A percentile compares a stretch with the other conserved stretches of the same genome.
Evolutionary conservation across 2,329 filamentous ascomycete genomes (phyloP).

Genomic region (Reticulascus tulasneorum): DNA sequence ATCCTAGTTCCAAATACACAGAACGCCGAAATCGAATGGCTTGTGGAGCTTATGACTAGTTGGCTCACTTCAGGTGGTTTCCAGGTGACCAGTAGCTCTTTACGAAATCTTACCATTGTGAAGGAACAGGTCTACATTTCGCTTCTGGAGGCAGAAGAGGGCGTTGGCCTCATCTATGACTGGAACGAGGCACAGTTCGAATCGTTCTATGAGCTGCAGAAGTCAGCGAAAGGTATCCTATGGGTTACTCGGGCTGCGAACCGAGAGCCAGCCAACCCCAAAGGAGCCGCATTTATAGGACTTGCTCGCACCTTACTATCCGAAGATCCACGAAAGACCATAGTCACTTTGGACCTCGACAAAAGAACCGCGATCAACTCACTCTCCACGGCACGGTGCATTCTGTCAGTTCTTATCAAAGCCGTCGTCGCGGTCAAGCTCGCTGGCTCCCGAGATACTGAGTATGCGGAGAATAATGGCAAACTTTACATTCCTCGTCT

Average conservation of each 20-base stretch:
- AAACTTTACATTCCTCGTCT: conserved; percentile 42
- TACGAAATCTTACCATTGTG: conserved; percentile 8
- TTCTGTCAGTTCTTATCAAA: conserved; percentile 21
- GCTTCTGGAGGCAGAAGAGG: conserved; percentile 37
- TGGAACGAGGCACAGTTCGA: conserved; percentile 36
- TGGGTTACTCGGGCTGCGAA: conserved; percentile 45
- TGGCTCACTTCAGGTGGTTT: neutral
- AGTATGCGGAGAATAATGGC: conserved; percentile 37
- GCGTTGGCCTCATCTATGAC: conserved; percentile 27
- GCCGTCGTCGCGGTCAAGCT: conserved; percentile 15
- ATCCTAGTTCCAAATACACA: conserved; percentile 5
- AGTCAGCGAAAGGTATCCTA: conserved; percentile 32
- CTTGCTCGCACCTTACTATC: conserved; percentile 45
- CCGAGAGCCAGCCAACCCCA: conserved; percentile 28
- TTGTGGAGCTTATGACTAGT: conserved; percentile 1
- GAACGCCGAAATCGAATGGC: neutral
- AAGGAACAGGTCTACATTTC: conserved; percentile 35
- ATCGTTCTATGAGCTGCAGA: conserved; percentile 35
- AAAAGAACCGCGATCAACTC: conserved; percentile 16
- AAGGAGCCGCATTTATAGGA: conserved; percentile 37
- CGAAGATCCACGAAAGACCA: conserved; percentile 39
- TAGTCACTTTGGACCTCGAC: conserved; percentile 40
- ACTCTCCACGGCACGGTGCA: conserved; percentile 8
- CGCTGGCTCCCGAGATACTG: conserved; percentile 29
- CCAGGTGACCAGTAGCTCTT: neutral